Percentiles rank a stretch among this genome's conserved stretches.
Evolutionary conservation across 139 green algal species (phyloP).

Genomic region (Chlorella sp.): DNA sequence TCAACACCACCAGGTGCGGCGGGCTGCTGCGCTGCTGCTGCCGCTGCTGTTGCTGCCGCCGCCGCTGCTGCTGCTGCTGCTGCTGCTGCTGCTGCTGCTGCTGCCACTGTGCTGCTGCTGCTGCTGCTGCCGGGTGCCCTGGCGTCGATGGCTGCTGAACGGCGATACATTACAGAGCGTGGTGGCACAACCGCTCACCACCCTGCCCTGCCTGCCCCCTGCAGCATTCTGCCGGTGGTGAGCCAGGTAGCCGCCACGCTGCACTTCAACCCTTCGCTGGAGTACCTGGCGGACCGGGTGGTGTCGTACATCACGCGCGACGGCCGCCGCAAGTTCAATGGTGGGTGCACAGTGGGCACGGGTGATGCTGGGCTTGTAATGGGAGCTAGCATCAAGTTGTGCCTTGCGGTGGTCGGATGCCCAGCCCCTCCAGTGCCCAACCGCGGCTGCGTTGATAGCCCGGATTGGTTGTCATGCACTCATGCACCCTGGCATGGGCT

Average conservation of each 20-base stretch:
- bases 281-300: conserved; percentile 53
- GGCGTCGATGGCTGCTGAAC: too few species aligned
- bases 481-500: not conserved
- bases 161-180: too few species aligned
- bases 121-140: too few species aligned
- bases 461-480: not conserved
- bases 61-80: too few species aligned
- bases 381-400: too few species aligned
- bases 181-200: too few species aligned
- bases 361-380: not conserved
- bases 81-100: not conserved
- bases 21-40: too few species aligned
- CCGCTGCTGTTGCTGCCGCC: too few species aligned
- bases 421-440: too few species aligned
- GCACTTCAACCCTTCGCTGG: conserved; percentile 54
- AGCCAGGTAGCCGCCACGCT: conserved; percentile 61
- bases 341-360: not conserved
- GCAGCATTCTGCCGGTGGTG: conserved; percentile 55
- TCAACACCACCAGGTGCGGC: conserved; percentile 48
- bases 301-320: conserved; percentile 50
- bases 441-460: too few species aligned
- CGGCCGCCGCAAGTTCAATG: conserved; percentile 50
- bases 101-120: not conserved
- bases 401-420: too few species aligned
- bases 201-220: not conserved